Evolutionary conservation across 1,139 yeast genomes (phyloP).

Genomic region (Yamadazyma diospyri): DNA sequence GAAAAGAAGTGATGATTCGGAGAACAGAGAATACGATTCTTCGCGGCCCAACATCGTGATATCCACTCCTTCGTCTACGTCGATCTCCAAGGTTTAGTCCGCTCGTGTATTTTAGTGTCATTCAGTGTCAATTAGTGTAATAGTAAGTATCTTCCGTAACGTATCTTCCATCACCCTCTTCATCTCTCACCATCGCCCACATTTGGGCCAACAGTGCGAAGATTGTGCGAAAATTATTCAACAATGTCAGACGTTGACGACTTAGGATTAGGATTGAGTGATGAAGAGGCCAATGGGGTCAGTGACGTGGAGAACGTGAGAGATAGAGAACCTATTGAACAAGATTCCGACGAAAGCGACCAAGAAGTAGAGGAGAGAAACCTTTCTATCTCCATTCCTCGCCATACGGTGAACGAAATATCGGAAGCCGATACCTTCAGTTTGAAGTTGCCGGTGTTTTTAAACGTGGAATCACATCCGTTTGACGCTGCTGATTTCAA

Average conservation of each 20-base stretch:
- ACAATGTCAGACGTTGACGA: slow-evolving; percentile 17
- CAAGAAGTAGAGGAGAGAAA: slow-evolving; percentile 36
- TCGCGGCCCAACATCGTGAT: slow-evolving; percentile 28
- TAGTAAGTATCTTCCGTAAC: neutral
- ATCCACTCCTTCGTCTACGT: slow-evolving; percentile 22
- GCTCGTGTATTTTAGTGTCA: slow-evolving; percentile 10
- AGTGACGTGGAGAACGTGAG: slow-evolving; percentile 8
- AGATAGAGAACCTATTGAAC: slow-evolving; percentile 16
- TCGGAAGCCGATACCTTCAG: slow-evolving; percentile 45
- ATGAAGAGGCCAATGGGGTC: slow-evolving; percentile 7
- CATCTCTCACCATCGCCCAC: neutral
- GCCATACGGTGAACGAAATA: slow-evolving; percentile 59
- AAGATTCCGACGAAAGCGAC: slow-evolving; percentile 7
- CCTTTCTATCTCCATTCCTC: slow-evolving; percentile 64
- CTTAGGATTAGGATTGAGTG: slow-evolving; percentile 15
- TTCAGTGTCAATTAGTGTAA: slow-evolving; percentile 7
- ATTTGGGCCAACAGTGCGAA: no score
- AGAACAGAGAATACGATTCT: no score
- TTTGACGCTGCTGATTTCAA: slow-evolving; percentile 75
- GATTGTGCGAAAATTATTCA: slow-evolving; percentile 4
- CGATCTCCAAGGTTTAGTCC: slow-evolving; percentile 13
- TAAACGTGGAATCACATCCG: slow-evolving; percentile 80
- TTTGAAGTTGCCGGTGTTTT: slow-evolving; percentile 76
- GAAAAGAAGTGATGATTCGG: no score
- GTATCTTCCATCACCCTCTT: neutral